Evolutionary conservation across 768 basidiomycete species (phyloP).

Genomic region (Zangia roseola): DNA sequence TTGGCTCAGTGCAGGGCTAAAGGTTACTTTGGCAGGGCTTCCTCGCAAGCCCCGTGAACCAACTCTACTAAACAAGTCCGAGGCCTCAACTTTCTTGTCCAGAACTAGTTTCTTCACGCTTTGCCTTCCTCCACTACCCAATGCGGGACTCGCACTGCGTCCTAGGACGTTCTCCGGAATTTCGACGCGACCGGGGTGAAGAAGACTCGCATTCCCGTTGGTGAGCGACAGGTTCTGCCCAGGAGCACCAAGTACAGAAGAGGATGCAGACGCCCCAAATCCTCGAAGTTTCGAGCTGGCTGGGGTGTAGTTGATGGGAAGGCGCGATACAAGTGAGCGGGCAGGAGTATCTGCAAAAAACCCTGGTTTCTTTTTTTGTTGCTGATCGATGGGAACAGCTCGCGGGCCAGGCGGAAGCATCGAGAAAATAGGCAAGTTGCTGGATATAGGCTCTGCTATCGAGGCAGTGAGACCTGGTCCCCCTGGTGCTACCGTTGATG

Average conservation of each 20-base stretch:
- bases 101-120: constrained; percentile 93
- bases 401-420: constrained; percentile 74
- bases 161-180: constrained; percentile 62
- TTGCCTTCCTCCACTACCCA: constrained; percentile 68
- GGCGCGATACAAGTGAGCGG: constrained; percentile 65
- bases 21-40: constrained; percentile 52
- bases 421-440: constrained; percentile 70
- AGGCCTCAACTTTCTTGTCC: constrained; percentile 78
- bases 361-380: constrained; percentile 71
- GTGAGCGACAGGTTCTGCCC: constrained; percentile 45
- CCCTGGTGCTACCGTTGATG: constrained; percentile 42
- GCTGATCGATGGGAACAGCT: constrained; percentile 55
- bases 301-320: constrained; percentile 63
- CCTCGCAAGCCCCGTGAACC: constrained; percentile 35
- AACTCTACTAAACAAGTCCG: constrained; percentile 61
- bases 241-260: constrained; percentile 33
- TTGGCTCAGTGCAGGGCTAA: constrained; percentile 72
- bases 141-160: constrained; percentile 54
- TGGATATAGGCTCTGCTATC: constrained; percentile 80
- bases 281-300: constrained; percentile 68
- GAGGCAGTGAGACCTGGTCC: constrained; percentile 76
- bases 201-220: constrained; percentile 52
- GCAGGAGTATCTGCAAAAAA: constrained; percentile 78
- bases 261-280: constrained; percentile 47
- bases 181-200: constrained; percentile 53